Conservation (phyloP, 306 rosid species). For the Quercus dentata region DNA sequence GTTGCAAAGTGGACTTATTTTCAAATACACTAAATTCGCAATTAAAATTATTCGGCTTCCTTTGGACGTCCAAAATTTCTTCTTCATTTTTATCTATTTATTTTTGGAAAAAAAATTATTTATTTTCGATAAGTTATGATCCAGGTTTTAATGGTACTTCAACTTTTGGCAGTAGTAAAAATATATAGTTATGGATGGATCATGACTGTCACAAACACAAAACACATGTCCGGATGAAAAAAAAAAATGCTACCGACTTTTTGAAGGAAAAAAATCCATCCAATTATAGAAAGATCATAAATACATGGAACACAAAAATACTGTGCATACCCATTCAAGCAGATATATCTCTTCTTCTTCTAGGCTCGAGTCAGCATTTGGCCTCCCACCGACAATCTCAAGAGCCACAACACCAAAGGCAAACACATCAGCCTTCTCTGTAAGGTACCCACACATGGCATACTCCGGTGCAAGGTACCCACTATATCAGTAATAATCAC, state of each 20-base stretch:
- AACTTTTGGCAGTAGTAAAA: background rate
- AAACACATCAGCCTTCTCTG: constrained; percentile 87
- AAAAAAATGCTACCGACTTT: background rate
- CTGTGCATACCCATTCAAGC: constrained; percentile 64
- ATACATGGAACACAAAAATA: background rate
- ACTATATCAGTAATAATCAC: no score
- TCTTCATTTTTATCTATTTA: background rate
- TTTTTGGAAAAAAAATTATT: no score
- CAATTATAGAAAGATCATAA: background rate
- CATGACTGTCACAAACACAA: background rate
- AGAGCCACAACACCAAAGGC: constrained; percentile 83
- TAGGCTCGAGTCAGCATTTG: constrained; percentile 57
- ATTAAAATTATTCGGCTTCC: background rate
- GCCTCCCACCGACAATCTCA: constrained; percentile 73
- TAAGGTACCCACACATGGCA: constrained; percentile 89
- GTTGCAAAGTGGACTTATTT: background rate
- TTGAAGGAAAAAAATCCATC: background rate
- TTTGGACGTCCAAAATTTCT: background rate
- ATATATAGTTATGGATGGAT: no score
- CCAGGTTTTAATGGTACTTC: background rate
- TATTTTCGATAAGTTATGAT: background rate
- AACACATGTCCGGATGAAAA: background rate
- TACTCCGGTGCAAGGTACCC: constrained; percentile 69
- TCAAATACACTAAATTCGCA: background rate
- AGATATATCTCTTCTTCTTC: constrained; percentile 62